Base-by-base conservation (phyloP, 2,329 filamentous ascomycete species). In the Fusarium sp. region DNA sequence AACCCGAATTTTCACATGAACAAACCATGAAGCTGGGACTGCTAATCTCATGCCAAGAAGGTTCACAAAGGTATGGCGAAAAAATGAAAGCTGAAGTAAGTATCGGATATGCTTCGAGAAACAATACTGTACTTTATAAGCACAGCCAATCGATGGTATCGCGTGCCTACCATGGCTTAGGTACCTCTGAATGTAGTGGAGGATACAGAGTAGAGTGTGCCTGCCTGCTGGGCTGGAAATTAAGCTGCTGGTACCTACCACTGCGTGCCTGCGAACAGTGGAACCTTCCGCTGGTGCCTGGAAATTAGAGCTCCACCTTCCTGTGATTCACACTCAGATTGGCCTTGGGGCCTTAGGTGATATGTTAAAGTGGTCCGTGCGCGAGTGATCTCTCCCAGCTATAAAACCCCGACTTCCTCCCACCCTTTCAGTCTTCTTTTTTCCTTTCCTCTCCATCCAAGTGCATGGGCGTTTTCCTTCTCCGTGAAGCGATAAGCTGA, bases 381-480 rank as follows among this genome's bases (percentile, higher is more conserved):
- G 18, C 20, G 9, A 30, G n/a, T 68, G 63, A 59, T 71, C 63
- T 50, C 13, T 16, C 26, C 12, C 35, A 61, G 39, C 65, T 83
- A 84, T 83, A 84, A 83, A 85, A 73, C 0, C 35, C 38, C 45
- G 54, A 38, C 72, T 33, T 39, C 62, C 72, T 73, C 70, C 68
- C 77, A 56, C 3, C 6, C 35, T 78, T 83, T 81, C 69, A 65
- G 18, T 28, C 35, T 77, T 79, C 73, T 81, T 83, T 83, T 81
- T 82, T 80, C 77, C 83, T 86, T 86, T 83, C 81, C 71, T 83
- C 84, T 77, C 81, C 83, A 88, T 88, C 86, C 85, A 78, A 86
- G 89, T 91, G 90, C 90, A 90, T 83, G 90, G 91, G 91, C 91
- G 88, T 91, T 91, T 83, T 83, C 82, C 82, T 83, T 83, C 82